phyloP scores from a whole-genome alignment of 768 basidiomycete genomes.

The Panellus pusillus region DNA sequence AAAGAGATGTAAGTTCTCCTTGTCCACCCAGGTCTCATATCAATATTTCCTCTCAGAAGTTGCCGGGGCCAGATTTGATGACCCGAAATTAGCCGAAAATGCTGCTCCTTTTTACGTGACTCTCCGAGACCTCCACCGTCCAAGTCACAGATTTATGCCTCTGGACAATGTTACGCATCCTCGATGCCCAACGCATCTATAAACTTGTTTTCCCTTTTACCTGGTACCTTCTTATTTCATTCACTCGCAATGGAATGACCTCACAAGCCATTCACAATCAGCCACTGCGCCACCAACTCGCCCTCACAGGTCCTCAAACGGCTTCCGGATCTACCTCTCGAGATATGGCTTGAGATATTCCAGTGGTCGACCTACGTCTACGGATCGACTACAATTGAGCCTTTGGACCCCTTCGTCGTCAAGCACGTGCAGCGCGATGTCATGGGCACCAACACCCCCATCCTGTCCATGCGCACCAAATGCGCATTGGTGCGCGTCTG shows the following conservation, averaged over 20 bases:
- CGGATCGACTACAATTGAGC: conserved; percentile 41
- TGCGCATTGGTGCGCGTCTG: conserved; percentile 49
- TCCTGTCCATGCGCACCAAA: conserved; percentile 48
- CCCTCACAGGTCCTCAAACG: conserved; percentile 11
- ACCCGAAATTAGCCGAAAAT: too few relatives aligned
- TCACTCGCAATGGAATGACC: background rate
- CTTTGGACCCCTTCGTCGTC: conserved; percentile 46
- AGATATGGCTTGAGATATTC: conserved; percentile 59
- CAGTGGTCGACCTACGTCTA: conserved; percentile 53
- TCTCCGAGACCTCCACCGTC: too few relatives aligned
- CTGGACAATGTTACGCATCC: conserved; percentile 8
- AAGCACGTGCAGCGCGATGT: conserved; percentile 42
- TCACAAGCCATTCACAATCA: background rate
- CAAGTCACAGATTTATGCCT: background rate
- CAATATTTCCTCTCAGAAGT: too few relatives aligned
- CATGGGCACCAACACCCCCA: conserved; percentile 48
- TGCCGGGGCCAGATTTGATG: too few relatives aligned
- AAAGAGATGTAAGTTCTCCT: too few relatives aligned
- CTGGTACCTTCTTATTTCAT: conserved; percentile 10
- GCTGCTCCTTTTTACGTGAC: too few relatives aligned
- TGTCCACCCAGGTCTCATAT: too few relatives aligned
- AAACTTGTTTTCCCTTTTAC: conserved; percentile 9
- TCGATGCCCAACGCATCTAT: conserved; percentile 3
- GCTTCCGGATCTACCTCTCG: conserved; percentile 43
- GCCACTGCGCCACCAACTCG: background rate